Conservation (phyloP, 108 stramenopile genomes). For the Epithemia pelagica region DNA sequence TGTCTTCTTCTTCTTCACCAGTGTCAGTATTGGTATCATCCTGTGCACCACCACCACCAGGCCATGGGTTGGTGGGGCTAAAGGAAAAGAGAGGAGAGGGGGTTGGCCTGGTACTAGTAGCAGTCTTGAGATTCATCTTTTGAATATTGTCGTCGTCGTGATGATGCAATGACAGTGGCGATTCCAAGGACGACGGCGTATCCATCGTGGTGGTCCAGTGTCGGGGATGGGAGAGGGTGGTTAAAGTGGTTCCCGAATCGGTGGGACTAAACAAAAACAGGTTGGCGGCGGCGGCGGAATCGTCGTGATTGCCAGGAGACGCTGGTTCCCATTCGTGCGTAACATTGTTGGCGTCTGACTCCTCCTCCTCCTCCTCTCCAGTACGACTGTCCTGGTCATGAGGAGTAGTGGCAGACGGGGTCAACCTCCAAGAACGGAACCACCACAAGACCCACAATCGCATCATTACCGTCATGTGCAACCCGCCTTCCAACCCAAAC, state of each 20-base stretch:
- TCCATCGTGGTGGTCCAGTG: neutral
- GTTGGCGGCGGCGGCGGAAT: neutral
- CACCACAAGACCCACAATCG: neutral
- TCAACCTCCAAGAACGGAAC: neutral
- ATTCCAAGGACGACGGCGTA: neutral
- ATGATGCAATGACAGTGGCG: neutral
- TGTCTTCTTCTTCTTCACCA: too few species aligned
- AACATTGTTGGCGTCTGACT: neutral
- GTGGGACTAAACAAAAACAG: neutral
- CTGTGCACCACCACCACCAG: neutral
- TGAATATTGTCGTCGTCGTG: neutral
- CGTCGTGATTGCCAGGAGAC: neutral
- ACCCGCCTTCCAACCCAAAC: too few species aligned
- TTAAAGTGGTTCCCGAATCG: neutral
- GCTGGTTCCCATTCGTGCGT: neutral
- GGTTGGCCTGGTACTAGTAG: too few species aligned
- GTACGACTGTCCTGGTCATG: neutral
- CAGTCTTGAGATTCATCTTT: too few species aligned
- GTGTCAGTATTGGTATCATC: neutral
- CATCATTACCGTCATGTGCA: neutral
- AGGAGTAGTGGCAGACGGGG: neutral
- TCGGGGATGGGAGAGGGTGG: neutral
- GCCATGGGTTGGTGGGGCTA: too few species aligned
- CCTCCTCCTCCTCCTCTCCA: neutral
- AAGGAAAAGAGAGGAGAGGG: too few species aligned